Evolutionary conservation across 2,329 filamentous ascomycete species (phyloP).

Genomic region (Nakataea oryzae): DNA sequence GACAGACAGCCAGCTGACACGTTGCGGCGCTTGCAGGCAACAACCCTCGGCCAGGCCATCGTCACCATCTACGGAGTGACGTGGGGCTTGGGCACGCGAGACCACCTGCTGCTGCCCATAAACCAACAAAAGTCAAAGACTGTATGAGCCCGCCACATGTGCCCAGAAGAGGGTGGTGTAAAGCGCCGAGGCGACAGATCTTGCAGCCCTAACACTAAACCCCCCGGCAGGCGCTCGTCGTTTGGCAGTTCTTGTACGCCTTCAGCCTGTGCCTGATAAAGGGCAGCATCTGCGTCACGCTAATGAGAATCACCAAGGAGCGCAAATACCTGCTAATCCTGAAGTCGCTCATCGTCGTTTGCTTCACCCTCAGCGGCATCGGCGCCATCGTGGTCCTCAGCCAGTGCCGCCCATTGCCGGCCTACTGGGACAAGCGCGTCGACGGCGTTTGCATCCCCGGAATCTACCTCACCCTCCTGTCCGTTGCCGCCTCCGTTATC

Average conservation of each 20-base stretch:
- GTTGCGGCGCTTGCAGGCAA: no score
- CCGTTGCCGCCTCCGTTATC: slow-evolving; percentile 15
- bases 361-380: slow-evolving; percentile 8
- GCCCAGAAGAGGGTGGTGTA: background rate
- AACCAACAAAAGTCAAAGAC: background rate
- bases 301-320: slow-evolving; percentile 14
- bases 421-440: slow-evolving; percentile 12
- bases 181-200: no score
- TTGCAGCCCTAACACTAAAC: no score
- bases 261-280: slow-evolving; percentile 10
- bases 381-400: slow-evolving; percentile 12
- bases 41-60: background rate
- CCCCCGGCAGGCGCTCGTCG: background rate
- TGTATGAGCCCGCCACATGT: background rate
- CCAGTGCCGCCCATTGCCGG: slow-evolving; percentile 14
- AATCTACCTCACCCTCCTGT: slow-evolving; percentile 14
- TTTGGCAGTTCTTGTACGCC: slow-evolving; percentile 5
- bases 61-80: background rate
- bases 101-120: background rate
- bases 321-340: slow-evolving; percentile 5
- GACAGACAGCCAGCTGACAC: no score
- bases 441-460: slow-evolving; percentile 13
- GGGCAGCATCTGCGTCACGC: slow-evolving; percentile 15
- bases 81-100: slow-evolving; percentile 3
- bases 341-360: slow-evolving; percentile 9